Conservation (phyloP, 139 green algal species). For the Parachlorella kessleri region DNA sequence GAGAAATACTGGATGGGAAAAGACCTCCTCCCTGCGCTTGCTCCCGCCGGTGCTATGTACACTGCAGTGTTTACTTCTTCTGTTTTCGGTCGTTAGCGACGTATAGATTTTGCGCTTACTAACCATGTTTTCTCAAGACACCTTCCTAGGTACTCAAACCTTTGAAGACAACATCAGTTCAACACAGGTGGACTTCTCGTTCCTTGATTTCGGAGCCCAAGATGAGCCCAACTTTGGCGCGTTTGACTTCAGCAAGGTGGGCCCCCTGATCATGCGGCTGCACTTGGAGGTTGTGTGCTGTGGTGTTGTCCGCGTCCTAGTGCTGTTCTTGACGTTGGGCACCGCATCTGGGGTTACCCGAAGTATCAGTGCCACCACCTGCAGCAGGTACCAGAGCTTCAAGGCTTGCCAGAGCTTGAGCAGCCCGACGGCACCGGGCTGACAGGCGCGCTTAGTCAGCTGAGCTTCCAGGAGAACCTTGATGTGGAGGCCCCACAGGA, state of each 20-base stretch:
- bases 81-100: no score
- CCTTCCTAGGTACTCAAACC: background rate
- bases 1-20: no score
- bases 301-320: background rate
- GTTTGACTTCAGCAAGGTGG: constrained; percentile 1
- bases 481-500: constrained; percentile 47
- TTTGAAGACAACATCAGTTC: background rate
- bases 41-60: no score
- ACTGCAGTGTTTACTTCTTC: no score
- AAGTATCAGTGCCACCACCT: background rate
- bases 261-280: background rate
- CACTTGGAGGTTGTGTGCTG: background rate
- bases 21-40: no score
- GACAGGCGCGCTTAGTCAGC: constrained; percentile 13
- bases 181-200: constrained; percentile 29
- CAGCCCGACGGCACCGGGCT: background rate
- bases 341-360: no score
- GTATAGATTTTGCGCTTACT: background rate
- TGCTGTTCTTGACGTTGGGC: background rate
- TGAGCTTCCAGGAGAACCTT: constrained; percentile 39
- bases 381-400: background rate
- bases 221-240: background rate
- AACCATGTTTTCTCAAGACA: background rate
- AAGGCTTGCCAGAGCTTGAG: background rate
- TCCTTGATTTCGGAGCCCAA: constrained; percentile 23